Evolutionary conservation across 2,329 filamentous ascomycete genomes (phyloP), one percentile per base, ranked within the genome.

Genomic region (Penicillium griseofulvum): DNA sequence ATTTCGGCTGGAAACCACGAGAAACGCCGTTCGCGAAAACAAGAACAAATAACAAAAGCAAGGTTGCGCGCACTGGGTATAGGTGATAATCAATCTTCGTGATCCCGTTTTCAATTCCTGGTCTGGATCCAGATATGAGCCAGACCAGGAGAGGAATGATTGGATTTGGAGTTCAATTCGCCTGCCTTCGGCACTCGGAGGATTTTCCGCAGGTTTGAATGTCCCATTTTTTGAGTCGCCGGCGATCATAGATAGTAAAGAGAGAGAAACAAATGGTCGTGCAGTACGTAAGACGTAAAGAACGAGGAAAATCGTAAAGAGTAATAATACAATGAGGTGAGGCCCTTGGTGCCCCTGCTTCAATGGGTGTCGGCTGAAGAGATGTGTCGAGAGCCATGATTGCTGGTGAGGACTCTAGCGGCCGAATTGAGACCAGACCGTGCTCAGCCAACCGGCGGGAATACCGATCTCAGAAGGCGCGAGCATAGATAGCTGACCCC

Each of bases 401-500:
- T 16, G 7, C 17, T 14, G 4, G 10, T 31, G 8, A 28, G 14
- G 11, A 22, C 14, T 53, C 60, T 60, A 72, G 28, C 67, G 65
- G n/a, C 55, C 22, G 29, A 71, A 69, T 16, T 70, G 68, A 7
- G 62, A 60, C 72, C 72, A 75, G 2, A 75, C 60, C 0, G 69
- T 63, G 55, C 66, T 73, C 24, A 75, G 54, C 72, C 72, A 75
- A 17, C 72, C 71, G 14, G 64, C 49, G 1, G 71, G 68, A 29
- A 68, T 61, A 7, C 70, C 70, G 7, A 69, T 59, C 47, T 72
- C 71, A 1, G 67, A 69, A 7, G 67, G 64, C 24, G 63, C 58
- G n/a, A 63, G 62, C 12, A 59, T 51, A 6, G 67, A 62, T 10
- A 67, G 55, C 39, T 70, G 68, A 11, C 67, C 62, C 59, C 63